Base-by-base conservation (phyloP, 164 flowering plant genomes). In the Aristolochia fimbriata region DNA sequence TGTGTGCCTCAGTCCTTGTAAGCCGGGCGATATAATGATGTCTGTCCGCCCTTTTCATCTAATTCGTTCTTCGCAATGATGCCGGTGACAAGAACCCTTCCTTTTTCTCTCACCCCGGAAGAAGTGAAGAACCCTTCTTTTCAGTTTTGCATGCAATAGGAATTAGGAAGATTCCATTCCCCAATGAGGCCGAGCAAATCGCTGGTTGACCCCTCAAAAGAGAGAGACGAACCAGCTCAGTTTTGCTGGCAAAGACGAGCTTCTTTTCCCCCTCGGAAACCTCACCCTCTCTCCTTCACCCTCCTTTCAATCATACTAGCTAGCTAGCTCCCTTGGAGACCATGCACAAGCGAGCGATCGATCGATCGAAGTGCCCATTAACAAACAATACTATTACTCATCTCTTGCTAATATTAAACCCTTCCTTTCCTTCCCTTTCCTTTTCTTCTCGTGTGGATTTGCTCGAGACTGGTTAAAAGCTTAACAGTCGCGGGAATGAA, bases 301-400 rank as follows among this genome's bases (percentile, higher is more conserved):
- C 30, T 5, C 30, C 30, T 27, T 27, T 66, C 62, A 79, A 81
- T 79, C 23, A 74, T 72, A 25, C 37, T 74, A n/a, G n/a, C n/a
- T n/a, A n/a, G n/a, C n/a, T 51, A 27, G 30, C 30, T 27, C 5
- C 30, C 83, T 82, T 65, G 83, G 78, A 81, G 86, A 83, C 88
- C 85, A 80, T 78, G 86, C 85, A 80, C 71, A 79, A 80, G 69
- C 30, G 30, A n/a, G n/a, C n/a, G n/a, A n/a, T n/a, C n/a, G n/a
- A n/a, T n/a, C n/a, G n/a, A n/a, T n/a, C n/a, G n/a, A 27, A 27
- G 30, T 27, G 30, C 30, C 5, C 30, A 27, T 27, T 27, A 27
- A 27, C n/a, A n/a, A n/a, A n/a, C n/a, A n/a, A n/a, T n/a, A n/a
- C n/a, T n/a, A 27, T 27, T 27, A 27, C 3, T 27, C 30, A n/a